Base-by-base conservation (phyloP, 805 yeast genomes). In the Saccharomyces jurei region DNA sequence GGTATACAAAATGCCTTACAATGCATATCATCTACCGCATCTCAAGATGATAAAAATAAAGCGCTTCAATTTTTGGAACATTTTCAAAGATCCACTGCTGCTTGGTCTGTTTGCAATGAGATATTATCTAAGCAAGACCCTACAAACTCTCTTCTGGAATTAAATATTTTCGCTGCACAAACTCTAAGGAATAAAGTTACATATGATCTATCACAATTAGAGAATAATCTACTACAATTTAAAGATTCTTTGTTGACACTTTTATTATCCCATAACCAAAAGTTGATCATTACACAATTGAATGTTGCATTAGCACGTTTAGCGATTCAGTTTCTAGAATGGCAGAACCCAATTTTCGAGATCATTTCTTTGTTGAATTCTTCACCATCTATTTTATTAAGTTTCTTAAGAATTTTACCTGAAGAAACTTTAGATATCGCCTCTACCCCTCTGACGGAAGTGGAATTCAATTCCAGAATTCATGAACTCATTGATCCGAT, bases 111-210 rank as follows among this genome's bases (percentile, higher is more conserved):
- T 1, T 77, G 84, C 36, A 86, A 84, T 63, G 74, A 77, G 49
- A 76, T 86, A 1, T 75, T 90, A 13, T 58, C 57, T 14, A 56
- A 66, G 3, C 51, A 63, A 9, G 60, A 69, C 21, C 62, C 69
- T 5, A 61, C 60, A 21, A 65, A 64, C 4, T 60, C 59, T 30
- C 71, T 81, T 3, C 59, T 82, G 48, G 88, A 86, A 64, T 72
- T 86, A 51, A 83, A 83, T 63, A 75, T 94, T 63, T 94, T 95
- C 73, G 86, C 92, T 14, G 86, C 97, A 0, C 99, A 95, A 68
- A 94, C 99, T 0, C 72, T 94, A 57, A 77, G 97, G 58, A 84
- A 91, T 48, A 91, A 80, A 63, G 80, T 89, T 51, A 86, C 87
- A 11, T 91, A 88, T 68, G 98, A 94, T 70, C 74, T 92, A 59